These are phyloP conservation scores for Penicillium paneum DNA, from an alignment of 2,329 filamentous ascomycete genomes.

Conservation along the genomic window DNA sequence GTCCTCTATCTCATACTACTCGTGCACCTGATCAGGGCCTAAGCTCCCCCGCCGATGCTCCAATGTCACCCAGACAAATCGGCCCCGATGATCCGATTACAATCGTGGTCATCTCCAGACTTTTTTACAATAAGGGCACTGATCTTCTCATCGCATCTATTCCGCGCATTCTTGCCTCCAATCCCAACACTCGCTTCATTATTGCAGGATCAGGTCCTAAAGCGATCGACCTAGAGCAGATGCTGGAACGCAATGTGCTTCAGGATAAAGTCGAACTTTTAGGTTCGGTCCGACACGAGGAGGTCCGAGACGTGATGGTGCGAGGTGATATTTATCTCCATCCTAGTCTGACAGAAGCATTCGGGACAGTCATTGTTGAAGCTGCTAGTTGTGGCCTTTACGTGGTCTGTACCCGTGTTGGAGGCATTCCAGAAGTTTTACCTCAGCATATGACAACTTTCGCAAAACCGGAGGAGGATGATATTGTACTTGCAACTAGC, in stretches of 20 bases:
- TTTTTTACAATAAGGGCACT: slow-evolving; percentile 98
- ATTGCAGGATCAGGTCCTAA: slow-evolving; percentile 95
- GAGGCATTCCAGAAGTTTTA: slow-evolving; percentile 93
- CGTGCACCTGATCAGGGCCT: slow-evolving; percentile 33
- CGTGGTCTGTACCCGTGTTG: slow-evolving; percentile 93
- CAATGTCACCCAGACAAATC: slow-evolving; percentile 63
- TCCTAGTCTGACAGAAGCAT: slow-evolving; percentile 91
- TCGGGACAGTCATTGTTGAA: slow-evolving; percentile 96
- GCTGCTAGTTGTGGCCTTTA: slow-evolving; percentile 94
- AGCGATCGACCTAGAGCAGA: slow-evolving; percentile 95
- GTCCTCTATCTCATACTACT: slow-evolving; percentile 59
- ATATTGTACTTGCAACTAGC: slow-evolving; percentile 83
- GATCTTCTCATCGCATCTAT: slow-evolving; percentile 96
- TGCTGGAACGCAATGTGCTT: slow-evolving; percentile 90
- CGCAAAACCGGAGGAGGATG: slow-evolving; percentile 93
- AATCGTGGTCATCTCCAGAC: slow-evolving; percentile 92
- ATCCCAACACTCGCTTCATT: slow-evolving; percentile 93
- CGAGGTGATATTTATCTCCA: slow-evolving; percentile 95
- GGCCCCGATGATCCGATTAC: slow-evolving; percentile 85
- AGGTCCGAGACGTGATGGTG: slow-evolving; percentile 96
- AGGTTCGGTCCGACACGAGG: slow-evolving; percentile 88
- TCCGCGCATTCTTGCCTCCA: slow-evolving; percentile 80
- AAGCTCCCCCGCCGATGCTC: slow-evolving; percentile 31
- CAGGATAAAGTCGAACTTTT: slow-evolving; percentile 93
- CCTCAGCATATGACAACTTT: slow-evolving; percentile 97